Evolutionary conservation across 768 basidiomycete genomes (phyloP), one percentile per base, ranked within the genome.

Genomic region (Clathrus columnatus): DNA sequence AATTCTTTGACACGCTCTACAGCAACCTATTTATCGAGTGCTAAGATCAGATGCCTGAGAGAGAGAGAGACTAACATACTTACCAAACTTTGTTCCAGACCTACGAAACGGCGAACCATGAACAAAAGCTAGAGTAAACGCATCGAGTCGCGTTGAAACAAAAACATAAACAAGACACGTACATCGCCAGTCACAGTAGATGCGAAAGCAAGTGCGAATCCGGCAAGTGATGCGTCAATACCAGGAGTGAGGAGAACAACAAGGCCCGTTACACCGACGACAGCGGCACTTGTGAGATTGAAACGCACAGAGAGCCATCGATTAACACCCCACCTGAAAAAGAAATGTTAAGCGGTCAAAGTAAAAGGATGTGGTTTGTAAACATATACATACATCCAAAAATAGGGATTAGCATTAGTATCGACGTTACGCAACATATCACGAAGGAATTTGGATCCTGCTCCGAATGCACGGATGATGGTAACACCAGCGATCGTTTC

Each of bases 1-100:
- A 87, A 94, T 70, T 95, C 93, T 65, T 92, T 92, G 67, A 95
- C 81, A 50, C 93, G 85, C 67, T 94, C 91, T 30, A 91, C 71
- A 28, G 88, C 84, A 60, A 91, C 86, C 86, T 87, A 53, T 16
- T 27, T 18, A 28, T n/a, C n/a, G 3, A 20, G 32, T 11, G 41
- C 43, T n/a, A 10, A 7, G 21, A 14, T 7, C 26, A 18, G 20
- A 23, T 7, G n/a, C 21, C 7, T 11, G 5, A 18, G 10, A 3
- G 14, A 7, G 21, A 50, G 7, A 23, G 53, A 17, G 7, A 16
- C 36, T 29, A 11, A 29, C 21, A 18, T 7, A 59, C 70, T 57
- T 56, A 89, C 92, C 91, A 96, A 92, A 11, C 87, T 87, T 68
- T 96, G 92, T 64, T 96, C 91, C 18, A 95, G 72, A 18, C 87